Evolutionary conservation across 257 asterid species (phyloP).

Genomic region (Ehretia macrophylla): DNA sequence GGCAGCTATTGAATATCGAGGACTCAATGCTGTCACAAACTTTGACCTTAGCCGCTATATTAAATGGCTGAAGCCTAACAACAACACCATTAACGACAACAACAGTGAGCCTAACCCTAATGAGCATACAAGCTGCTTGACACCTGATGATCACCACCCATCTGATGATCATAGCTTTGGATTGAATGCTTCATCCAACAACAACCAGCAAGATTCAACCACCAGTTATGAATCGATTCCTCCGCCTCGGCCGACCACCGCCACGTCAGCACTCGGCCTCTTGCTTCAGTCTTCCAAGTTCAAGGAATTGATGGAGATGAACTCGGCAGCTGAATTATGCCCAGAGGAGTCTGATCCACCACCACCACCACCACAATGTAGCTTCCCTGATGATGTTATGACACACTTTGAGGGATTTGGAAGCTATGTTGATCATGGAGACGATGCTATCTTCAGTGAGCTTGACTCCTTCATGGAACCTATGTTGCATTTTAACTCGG

Average conservation of each 20-base stretch:
- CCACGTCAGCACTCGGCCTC: slow-evolving; percentile 85
- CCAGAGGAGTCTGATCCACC: slow-evolving; percentile 19
- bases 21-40: slow-evolving; percentile 77
- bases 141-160: slow-evolving; percentile 5
- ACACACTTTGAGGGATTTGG: slow-evolving; percentile 47
- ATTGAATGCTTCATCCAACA: slow-evolving; percentile 5
- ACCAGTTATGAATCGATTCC: slow-evolving; percentile 4
- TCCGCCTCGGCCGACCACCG: slow-evolving; percentile 34
- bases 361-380: slow-evolving; percentile 35
- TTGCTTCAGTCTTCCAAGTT: slow-evolving; percentile 71
- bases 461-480: slow-evolving; percentile 64
- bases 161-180: slow-evolving; percentile 6
- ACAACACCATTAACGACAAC: not conserved
- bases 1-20: slow-evolving; percentile 90
- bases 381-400: slow-evolving; percentile 50
- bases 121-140: slow-evolving; percentile 7
- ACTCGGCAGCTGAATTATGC: slow-evolving; percentile 44
- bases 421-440: slow-evolving; percentile 35
- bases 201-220: slow-evolving; percentile 13
- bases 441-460: slow-evolving; percentile 54
- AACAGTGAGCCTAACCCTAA: slow-evolving; percentile 13
- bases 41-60: slow-evolving; percentile 82
- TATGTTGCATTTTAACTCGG: slow-evolving; percentile 45
- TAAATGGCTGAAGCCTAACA: slow-evolving; percentile 65
- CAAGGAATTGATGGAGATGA: slow-evolving; percentile 87